phyloP scores from a whole-genome alignment of 192 early-diverging fungal genomes.

The Backusella morwellensis region DNA sequence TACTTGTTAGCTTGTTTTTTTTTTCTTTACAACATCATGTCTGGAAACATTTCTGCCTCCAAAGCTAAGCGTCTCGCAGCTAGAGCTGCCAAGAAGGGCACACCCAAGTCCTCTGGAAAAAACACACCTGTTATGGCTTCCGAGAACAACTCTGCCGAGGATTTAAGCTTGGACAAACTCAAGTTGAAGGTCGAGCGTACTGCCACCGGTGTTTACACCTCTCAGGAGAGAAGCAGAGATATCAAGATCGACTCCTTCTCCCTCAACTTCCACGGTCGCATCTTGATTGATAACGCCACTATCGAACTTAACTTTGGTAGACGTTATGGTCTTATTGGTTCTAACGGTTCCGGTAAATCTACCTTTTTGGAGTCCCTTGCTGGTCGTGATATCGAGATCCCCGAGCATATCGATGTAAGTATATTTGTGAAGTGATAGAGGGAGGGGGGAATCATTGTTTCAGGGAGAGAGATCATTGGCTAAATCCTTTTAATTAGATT shows the following conservation, averaged over 20 bases:
- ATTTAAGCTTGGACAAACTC: constrained; percentile 51
- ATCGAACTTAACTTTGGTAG: constrained; percentile 99
- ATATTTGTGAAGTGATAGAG: not conserved
- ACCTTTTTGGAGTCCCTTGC: constrained; percentile 94
- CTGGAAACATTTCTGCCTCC: constrained; percentile 53
- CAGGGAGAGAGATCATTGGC: not conserved
- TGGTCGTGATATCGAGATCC: constrained; percentile 91
- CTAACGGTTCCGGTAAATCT: constrained; percentile 90
- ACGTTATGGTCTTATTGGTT: constrained; percentile 87
- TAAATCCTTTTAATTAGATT: constrained; percentile 43
- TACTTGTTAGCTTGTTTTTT: not conserved
- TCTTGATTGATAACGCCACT: constrained; percentile 89
- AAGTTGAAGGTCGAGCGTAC: constrained; percentile 79
- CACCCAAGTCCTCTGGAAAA: constrained; percentile 29
- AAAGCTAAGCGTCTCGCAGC: constrained; percentile 82
- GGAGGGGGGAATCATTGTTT: not conserved
- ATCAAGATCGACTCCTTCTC: constrained; percentile 95
- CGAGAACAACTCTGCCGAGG: constrained; percentile 40
- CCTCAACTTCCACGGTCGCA: constrained; percentile 91
- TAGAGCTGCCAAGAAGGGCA: constrained; percentile 58
- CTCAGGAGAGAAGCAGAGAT: constrained; percentile 89
- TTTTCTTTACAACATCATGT: constrained; percentile 15
- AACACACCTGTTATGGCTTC: constrained; percentile 35
- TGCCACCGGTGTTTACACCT: constrained; percentile 88
- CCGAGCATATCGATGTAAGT: constrained; percentile 90